A percentile compares a stretch with the other conserved stretches of the same genome.
phyloP scores from a whole-genome alignment of 208 protist species.

The Trypanosoma scelopori region DNA sequence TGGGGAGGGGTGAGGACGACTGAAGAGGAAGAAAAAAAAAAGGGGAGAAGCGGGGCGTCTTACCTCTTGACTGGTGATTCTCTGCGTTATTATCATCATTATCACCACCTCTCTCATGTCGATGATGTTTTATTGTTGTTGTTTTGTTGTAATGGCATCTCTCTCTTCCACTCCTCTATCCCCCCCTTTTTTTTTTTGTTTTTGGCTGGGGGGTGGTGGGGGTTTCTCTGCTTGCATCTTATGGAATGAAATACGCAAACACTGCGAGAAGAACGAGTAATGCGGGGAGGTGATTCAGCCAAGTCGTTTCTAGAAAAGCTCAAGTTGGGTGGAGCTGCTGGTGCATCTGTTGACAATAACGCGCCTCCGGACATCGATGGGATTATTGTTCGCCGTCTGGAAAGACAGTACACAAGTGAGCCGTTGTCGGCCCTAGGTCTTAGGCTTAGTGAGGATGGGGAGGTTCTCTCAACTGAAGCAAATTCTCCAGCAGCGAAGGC shows the following conservation, averaged over 20 bases:
- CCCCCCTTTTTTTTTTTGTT: conserved; percentile 10
- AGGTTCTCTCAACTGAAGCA: conserved; percentile 44
- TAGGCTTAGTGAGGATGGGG: conserved; percentile 64
- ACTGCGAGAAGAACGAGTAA: neutral
- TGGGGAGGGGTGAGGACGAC: neutral
- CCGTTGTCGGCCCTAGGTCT: conserved; percentile 60
- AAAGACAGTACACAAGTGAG: conserved; percentile 56
- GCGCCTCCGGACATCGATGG: conserved; percentile 55
- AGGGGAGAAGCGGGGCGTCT: too few relatives aligned
- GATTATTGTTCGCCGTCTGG: conserved; percentile 47
- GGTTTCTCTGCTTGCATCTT: conserved; percentile 4
- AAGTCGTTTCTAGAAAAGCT: conserved; percentile 67
- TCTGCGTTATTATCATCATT: too few relatives aligned
- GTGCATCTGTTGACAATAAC: conserved; percentile 53
- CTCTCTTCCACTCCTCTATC: too few relatives aligned
- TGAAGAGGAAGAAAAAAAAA: conserved; percentile 9
- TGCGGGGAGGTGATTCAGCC: conserved; percentile 24
- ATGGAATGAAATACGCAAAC: too few relatives aligned
- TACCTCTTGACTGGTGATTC: too few relatives aligned
- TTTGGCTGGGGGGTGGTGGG: neutral
- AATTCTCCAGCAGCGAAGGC: conserved; percentile 50
- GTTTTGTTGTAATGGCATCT: too few relatives aligned
- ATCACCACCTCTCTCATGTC: too few relatives aligned
- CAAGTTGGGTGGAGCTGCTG: conserved; percentile 39
- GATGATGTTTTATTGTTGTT: too few relatives aligned